Conservation (phyloP, 1,139 yeast genomes). For the Kurtzmaniella quercitrusa region DNA sequence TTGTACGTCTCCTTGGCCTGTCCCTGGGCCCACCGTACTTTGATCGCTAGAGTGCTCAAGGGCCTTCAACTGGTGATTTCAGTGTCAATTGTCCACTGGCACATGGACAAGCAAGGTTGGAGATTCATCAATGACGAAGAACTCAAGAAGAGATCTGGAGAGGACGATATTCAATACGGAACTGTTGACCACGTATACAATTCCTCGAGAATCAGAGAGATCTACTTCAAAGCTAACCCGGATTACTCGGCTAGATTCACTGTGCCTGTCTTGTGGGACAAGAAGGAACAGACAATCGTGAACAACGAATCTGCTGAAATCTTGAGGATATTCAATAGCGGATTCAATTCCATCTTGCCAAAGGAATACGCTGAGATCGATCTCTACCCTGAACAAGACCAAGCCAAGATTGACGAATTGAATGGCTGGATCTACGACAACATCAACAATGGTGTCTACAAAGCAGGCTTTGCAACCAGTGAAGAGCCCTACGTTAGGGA, state of each 20-base stretch:
- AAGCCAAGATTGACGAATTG: conserved; percentile 62
- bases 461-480: conserved; percentile 82
- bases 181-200: conserved; percentile 67
- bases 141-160: conserved; percentile 14
- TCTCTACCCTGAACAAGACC: conserved; percentile 56
- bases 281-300: conserved; percentile 73
- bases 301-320: conserved; percentile 89
- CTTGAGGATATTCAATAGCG: conserved; percentile 75
- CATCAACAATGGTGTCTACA: conserved; percentile 93
- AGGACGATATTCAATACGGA: conserved; percentile 45
- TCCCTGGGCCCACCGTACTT: conserved; percentile 93
- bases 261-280: conserved; percentile 93
- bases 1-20: conserved; percentile 85
- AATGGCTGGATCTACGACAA: conserved; percentile 83
- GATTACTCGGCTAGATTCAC: conserved; percentile 79
- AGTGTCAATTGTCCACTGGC: conserved; percentile 84
- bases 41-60: conserved; percentile 72
- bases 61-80: conserved; percentile 63
- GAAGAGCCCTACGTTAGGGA: conserved; percentile 80
- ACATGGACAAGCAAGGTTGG: conserved; percentile 85
- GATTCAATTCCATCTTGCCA: conserved; percentile 53
- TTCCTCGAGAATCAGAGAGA: conserved; percentile 55
- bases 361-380: conserved; percentile 48
- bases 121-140: conserved; percentile 48
- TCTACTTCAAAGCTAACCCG: conserved; percentile 73